Evolutionary conservation across 75 land plant genomes (phyloP).

Genomic region (Sequoia sempervirens): DNA sequence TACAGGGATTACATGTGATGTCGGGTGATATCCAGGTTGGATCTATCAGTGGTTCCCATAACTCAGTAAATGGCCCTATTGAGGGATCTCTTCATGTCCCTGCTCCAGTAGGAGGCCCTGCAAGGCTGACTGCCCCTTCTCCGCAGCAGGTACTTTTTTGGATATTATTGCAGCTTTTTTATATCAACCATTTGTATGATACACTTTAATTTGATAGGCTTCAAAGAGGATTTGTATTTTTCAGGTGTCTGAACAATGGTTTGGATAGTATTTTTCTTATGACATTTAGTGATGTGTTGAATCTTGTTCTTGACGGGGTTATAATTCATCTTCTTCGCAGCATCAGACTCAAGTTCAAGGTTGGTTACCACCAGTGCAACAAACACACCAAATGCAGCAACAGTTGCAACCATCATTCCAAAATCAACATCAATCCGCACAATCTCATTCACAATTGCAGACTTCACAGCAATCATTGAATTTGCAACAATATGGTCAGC

Average conservation of each 20-base stretch:
- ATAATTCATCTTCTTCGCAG: conserved; percentile 21
- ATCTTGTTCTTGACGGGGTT: conserved; percentile 17
- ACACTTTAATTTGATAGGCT: not conserved
- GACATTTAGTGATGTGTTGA: not conserved
- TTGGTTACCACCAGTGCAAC: conserved; percentile 45
- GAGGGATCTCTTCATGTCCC: not conserved
- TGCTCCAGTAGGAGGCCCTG: conserved; percentile 2
- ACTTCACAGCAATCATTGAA: conserved; percentile 13
- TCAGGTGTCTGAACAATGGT: not conserved
- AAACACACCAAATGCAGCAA: conserved; percentile 40
- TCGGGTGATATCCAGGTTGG: not conserved
- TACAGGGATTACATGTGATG: not conserved
- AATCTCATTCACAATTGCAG: conserved; percentile 31
- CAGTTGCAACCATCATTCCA: conserved; percentile 34
- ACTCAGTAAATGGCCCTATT: not conserved
- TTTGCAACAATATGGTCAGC: conserved; percentile 27
- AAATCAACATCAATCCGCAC: conserved; percentile 21
- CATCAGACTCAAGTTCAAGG: conserved; percentile 25
- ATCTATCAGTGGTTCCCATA: not conserved
- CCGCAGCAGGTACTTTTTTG: not conserved
- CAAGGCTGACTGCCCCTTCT: conserved; percentile 7
- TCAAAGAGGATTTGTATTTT: not conserved
- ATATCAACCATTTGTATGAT: no score
- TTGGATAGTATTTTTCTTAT: not conserved
- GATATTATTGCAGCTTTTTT: not conserved